Conservation (phyloP, 768 basidiomycete species). For the Mycena belliarum region DNA sequence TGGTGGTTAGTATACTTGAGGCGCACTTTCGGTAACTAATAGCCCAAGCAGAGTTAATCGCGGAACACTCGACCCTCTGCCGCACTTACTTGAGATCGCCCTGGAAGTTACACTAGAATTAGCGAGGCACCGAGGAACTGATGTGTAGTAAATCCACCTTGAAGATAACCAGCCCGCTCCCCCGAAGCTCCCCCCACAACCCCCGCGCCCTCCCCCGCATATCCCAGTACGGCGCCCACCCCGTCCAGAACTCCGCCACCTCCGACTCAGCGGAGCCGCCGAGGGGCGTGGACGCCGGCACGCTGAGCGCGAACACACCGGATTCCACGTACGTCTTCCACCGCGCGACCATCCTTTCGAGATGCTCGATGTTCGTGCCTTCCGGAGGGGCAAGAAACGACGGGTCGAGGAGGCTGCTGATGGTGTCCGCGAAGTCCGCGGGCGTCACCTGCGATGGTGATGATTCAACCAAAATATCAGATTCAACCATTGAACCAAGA, state of each 20-base stretch:
- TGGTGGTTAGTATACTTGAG: too few relatives aligned
- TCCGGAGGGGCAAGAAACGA: slow-evolving; percentile 55
- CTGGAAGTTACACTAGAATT: slow-evolving; percentile 32
- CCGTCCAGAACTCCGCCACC: slow-evolving; percentile 68
- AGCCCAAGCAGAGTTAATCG: background rate
- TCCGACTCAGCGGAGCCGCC: slow-evolving; percentile 38
- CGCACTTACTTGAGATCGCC: slow-evolving; percentile 91
- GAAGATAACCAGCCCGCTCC: slow-evolving; percentile 76
- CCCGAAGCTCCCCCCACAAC: slow-evolving; percentile 51
- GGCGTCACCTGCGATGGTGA: slow-evolving; percentile 66
- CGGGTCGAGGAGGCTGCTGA: slow-evolving; percentile 58
- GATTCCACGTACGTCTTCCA: slow-evolving; percentile 73
- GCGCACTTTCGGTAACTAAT: slow-evolving; percentile 81
- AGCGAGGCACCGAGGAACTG: background rate
- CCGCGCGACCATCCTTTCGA: slow-evolving; percentile 62
- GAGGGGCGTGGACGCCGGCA: slow-evolving; percentile 57
- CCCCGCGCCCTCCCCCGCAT: slow-evolving; percentile 54
- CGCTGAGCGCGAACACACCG: slow-evolving; percentile 74
- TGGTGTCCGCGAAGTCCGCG: slow-evolving; percentile 67
- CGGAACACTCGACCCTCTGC: background rate
- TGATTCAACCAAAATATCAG: background rate
- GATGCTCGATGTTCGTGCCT: slow-evolving; percentile 34
- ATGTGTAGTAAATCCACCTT: slow-evolving; percentile 50
- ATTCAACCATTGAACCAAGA: too few relatives aligned
- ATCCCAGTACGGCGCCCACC: slow-evolving; percentile 76